Conservation (phyloP, 106 monocot species). For the Hemerocallis citrina region DNA sequence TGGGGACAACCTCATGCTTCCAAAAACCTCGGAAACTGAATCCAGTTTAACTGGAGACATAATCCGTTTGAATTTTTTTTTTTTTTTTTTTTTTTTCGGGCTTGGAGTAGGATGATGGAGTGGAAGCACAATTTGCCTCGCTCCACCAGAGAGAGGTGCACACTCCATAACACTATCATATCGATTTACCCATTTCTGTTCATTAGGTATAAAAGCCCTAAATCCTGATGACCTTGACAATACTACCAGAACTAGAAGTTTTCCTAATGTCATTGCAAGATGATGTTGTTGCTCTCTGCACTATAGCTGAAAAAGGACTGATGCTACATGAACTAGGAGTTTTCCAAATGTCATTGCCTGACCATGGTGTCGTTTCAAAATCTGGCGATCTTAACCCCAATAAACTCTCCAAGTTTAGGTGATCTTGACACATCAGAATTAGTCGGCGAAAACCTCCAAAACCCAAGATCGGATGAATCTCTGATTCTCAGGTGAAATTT, state of each 20-base stretch:
- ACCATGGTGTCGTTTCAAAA: constrained; percentile 31
- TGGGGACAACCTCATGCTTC: constrained; percentile 16
- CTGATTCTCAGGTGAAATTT: neutral
- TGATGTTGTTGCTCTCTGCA: constrained; percentile 35
- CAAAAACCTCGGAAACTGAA: constrained; percentile 11
- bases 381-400: constrained; percentile 1
- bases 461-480: constrained; percentile 17
- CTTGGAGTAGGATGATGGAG: constrained; percentile 12
- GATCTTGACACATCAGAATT: constrained; percentile 7
- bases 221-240: constrained; percentile 12
- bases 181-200: constrained; percentile 7
- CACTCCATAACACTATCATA: constrained; percentile 12
- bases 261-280: too few relatives aligned
- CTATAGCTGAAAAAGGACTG: constrained; percentile 86
- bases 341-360: constrained; percentile 20
- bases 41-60: constrained; percentile 14
- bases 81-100: constrained; percentile 11
- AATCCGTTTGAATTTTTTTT: too few relatives aligned
- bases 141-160: constrained; percentile 22
- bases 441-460: constrained; percentile 28
- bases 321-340: constrained; percentile 56
- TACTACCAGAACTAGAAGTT: too few relatives aligned
- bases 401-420: constrained; percentile 6
- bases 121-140: constrained; percentile 12
- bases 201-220: constrained; percentile 6